phyloP scores from a whole-genome alignment of 2,329 filamentous ascomycete genomes.

The Colletotrichum costaricense region DNA sequence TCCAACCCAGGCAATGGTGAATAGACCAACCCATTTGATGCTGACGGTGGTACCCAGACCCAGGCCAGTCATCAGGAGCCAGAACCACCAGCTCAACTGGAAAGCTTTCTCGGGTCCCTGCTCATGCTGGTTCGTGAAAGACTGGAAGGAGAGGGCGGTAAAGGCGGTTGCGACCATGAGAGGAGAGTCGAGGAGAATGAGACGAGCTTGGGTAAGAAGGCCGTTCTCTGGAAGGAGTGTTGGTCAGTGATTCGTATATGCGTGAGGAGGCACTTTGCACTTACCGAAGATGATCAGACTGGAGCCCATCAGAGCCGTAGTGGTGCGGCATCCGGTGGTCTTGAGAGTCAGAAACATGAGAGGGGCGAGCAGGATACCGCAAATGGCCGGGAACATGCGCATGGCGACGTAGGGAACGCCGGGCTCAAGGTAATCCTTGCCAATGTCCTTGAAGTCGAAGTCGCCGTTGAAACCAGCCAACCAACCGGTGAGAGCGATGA shows the following conservation, averaged over 20 bases:
- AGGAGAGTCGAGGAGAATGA: constrained; percentile 96
- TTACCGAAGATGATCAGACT: constrained; percentile 90
- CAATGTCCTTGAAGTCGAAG: constrained; percentile 99
- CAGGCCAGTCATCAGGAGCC: constrained; percentile 87
- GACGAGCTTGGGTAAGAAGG: constrained; percentile 90
- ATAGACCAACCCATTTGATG: constrained; percentile 98
- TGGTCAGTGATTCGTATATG: constrained; percentile 38
- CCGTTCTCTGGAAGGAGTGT: constrained; percentile 79
- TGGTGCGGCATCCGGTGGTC: constrained; percentile 87
- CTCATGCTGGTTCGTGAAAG: constrained; percentile 97
- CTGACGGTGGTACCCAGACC: constrained; percentile 90
- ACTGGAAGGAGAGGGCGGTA: constrained; percentile 89
- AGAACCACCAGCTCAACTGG: constrained; percentile 95
- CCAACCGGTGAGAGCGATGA: constrained; percentile 95
- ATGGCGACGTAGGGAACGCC: constrained; percentile 97
- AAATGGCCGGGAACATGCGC: constrained; percentile 91
- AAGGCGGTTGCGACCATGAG: constrained; percentile 93
- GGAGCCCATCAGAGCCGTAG: constrained; percentile 85
- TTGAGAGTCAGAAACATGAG: constrained; percentile 96
- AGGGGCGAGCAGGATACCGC: constrained; percentile 88
- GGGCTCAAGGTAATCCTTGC: constrained; percentile 97
- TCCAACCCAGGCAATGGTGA: constrained; percentile 98
- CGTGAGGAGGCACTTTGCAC: background rate
- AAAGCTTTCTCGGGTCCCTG: constrained; percentile 91
- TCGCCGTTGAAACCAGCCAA: constrained; percentile 93